Base-by-base conservation (phyloP, 176 grass and related monocot genomes). In the Aegilops bicornis region DNA sequence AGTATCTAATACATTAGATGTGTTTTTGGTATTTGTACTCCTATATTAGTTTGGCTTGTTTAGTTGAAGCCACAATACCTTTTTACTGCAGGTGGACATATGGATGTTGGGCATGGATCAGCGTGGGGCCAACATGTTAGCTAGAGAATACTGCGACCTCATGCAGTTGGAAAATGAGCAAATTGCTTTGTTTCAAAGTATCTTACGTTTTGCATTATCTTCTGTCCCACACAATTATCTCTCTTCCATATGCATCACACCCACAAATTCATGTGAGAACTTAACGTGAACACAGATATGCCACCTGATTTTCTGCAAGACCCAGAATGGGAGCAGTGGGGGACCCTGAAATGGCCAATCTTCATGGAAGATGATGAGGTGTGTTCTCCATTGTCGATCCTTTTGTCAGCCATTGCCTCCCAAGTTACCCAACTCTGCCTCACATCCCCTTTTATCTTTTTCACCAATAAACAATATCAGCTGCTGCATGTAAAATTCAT, bases 31-130 rank as follows among this genome's bases (percentile, higher is more conserved):
- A 42, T 42, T 42, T 42, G 10, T 42, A 42, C 40, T 42, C 40
- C 40, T 42, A 10, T 42, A 42, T 40, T 42, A 42, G 9, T 42
- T 42, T 42, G 40, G 40, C 56, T 60, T 19, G 7, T 7, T 60
- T 62, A 11, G 59, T n/a, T 73, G 42, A 23, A 43, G 69, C 40
- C 22, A 43, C 14, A 60, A 16, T 3, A 39, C 65, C 23, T 87
- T 58, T n/a, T 45, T 11, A 73, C 64, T 91, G n/a, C 79, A 94
- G 89, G 92, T 78, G 31, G 89, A 94, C 70, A 91, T 94, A 70
- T 94, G 92, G 79, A 79, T 91, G 31, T 83, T 95, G 80, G 80
- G 86, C n/a, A 91, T 85, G 85, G 88, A 90, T 52, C 91, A 90
- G 68, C 64, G 83, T n/a, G 89, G 88, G 40, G 88, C 89, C 14